Conservation (phyloP, 2,329 filamentous ascomycete species). For the Sclerotinia borealis region DNA sequence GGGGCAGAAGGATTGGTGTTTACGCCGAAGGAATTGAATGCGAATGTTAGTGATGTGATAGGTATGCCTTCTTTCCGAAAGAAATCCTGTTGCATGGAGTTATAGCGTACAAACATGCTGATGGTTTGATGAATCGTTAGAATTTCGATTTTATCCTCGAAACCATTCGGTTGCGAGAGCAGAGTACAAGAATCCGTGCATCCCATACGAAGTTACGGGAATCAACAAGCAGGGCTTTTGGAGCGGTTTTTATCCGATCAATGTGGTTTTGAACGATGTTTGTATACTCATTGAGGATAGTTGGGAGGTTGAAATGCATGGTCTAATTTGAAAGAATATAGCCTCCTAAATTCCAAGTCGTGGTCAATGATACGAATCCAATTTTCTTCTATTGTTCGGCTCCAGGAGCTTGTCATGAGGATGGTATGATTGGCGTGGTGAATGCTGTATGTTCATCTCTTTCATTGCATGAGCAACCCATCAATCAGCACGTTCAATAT, state of each 20-base stretch:
- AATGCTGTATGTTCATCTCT: slow-evolving; percentile 50
- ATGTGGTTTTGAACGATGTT: slow-evolving; percentile 38
- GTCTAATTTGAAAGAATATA: slow-evolving; percentile 9
- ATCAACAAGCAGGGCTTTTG: slow-evolving; percentile 49
- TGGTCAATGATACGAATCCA: slow-evolving; percentile 55
- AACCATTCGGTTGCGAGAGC: slow-evolving; percentile 58
- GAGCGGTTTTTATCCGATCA: slow-evolving; percentile 43
- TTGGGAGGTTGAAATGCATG: not conserved
- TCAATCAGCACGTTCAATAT: too few species aligned
- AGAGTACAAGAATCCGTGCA: slow-evolving; percentile 52
- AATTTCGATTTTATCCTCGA: slow-evolving; percentile 55
- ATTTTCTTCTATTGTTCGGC: slow-evolving; percentile 68
- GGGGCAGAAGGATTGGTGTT: slow-evolving; percentile 18
- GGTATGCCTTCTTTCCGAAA: slow-evolving; percentile 13
- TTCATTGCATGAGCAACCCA: not conserved
- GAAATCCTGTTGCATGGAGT: not conserved
- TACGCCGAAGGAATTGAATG: slow-evolving; percentile 19
- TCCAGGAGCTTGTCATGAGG: slow-evolving; percentile 53
- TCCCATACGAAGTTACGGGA: slow-evolving; percentile 52
- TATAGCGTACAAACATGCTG: not conserved
- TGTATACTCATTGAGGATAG: slow-evolving; percentile 17
- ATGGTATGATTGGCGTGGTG: slow-evolving; percentile 72
- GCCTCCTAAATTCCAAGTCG: slow-evolving; percentile 38
- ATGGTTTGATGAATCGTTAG: slow-evolving; percentile 16
- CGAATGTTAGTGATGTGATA: slow-evolving; percentile 23